phyloP scores from a whole-genome alignment of 2,329 filamentous ascomycete species.

The Penicillium sp. region DNA sequence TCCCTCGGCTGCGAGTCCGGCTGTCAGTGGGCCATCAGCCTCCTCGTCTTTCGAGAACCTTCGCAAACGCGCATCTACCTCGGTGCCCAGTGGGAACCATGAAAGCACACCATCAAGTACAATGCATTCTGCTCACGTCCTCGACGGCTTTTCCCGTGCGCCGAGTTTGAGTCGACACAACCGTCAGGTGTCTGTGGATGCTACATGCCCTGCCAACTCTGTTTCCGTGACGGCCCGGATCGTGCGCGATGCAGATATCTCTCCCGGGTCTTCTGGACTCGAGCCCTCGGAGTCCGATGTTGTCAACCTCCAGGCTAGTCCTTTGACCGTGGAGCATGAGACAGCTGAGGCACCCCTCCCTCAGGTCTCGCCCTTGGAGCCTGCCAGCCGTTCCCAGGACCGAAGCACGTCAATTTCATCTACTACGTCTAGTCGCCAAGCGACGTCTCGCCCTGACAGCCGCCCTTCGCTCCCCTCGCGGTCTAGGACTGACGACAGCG shows the following conservation, averaged over 20 bases:
- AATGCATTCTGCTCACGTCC: conserved; percentile 25
- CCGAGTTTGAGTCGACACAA: conserved; percentile 32
- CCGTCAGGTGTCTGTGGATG: conserved; percentile 22
- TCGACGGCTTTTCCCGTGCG: conserved; percentile 29
- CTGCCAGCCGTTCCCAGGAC: conserved; percentile 27
- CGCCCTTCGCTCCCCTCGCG: conserved; percentile 40
- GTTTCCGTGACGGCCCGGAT: conserved; percentile 88
- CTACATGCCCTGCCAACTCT: conserved; percentile 55
- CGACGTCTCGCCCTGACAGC: conserved; percentile 40
- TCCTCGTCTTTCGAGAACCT: conserved; percentile 57
- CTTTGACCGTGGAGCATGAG: conserved; percentile 66
- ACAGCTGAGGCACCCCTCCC: conserved; percentile 36
- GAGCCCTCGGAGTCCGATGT: conserved; percentile 30
- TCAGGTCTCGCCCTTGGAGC: conserved; percentile 16
- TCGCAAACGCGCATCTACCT: conserved; percentile 43
- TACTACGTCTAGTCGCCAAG: conserved; percentile 34
- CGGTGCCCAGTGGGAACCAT: conserved; percentile 26
- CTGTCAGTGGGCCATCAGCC: conserved; percentile 53
- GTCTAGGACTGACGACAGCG: conserved; percentile 36
- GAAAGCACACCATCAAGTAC: conserved; percentile 25
- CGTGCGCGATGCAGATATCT: conserved; percentile 59
- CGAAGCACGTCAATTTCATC: conserved; percentile 43
- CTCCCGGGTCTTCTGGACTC: conserved; percentile 29
- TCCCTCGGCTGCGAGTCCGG: conserved; percentile 26
- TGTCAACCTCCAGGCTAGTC: conserved; percentile 52